phyloP scores from a whole-genome alignment of 1,284 basidiomycete species.

The Fomitopsis schrenkii region DNA sequence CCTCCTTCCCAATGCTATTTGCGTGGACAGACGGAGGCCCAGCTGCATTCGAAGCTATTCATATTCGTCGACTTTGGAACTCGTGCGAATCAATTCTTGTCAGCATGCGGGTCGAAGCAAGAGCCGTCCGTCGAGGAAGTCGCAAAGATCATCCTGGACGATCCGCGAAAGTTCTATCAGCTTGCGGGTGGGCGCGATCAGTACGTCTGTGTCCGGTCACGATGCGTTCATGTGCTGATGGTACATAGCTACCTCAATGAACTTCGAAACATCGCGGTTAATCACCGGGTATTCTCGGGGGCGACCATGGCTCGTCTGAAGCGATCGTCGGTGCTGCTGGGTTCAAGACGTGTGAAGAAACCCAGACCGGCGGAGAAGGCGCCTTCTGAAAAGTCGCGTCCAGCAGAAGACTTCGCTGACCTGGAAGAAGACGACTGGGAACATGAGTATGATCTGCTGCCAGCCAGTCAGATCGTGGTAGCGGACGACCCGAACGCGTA shows the following conservation, averaged over 20 bases:
- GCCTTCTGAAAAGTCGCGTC: slow-evolving; percentile 12
- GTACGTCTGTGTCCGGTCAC: slow-evolving; percentile 33
- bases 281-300: slow-evolving; percentile 56
- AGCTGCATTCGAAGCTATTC: slow-evolving; percentile 76
- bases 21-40: slow-evolving; percentile 43
- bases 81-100: slow-evolving; percentile 81
- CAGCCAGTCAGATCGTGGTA: slow-evolving; percentile 55
- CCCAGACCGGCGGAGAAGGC: slow-evolving; percentile 28
- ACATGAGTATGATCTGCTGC: slow-evolving; percentile 57
- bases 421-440: slow-evolving; percentile 66
- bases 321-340: slow-evolving; percentile 69
- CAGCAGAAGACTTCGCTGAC: slow-evolving; percentile 24
- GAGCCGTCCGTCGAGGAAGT: slow-evolving; percentile 88
- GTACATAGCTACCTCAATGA: slow-evolving; percentile 71
- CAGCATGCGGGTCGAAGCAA: slow-evolving; percentile 82
- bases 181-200: slow-evolving; percentile 61
- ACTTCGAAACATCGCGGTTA: slow-evolving; percentile 82
- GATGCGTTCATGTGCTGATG: neutral
- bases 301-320: slow-evolving; percentile 65
- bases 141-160: slow-evolving; percentile 55
- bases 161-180: slow-evolving; percentile 70
- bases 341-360: slow-evolving; percentile 51
- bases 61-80: slow-evolving; percentile 89
- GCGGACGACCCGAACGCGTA: slow-evolving; percentile 79
- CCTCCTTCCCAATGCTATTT: slow-evolving; percentile 71